Base-by-base conservation (phyloP, 345 rosid genomes). In the Lepidium aucheri region DNA sequence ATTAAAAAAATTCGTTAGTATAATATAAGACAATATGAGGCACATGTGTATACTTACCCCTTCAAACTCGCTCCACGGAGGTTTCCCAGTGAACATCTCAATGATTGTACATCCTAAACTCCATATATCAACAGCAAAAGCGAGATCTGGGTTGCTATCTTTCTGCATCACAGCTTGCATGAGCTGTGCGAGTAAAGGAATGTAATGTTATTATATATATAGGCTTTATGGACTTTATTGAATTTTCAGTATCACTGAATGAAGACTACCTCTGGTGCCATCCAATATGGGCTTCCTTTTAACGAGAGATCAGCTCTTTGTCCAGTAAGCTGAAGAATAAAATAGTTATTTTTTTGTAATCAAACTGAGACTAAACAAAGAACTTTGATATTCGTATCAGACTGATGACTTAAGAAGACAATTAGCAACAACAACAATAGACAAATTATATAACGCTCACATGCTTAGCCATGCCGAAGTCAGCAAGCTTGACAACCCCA, bases 391-490 rank as follows among this genome's bases (percentile, higher is more conserved):
- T 16, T 28, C 5, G 3, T 42, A 20, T 33, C 49, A 39, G 9
- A 1, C 43, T 32, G 53, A 14, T 53, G 26, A 47, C 60, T 41
- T 22, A 28, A 40, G 60, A 65, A 52, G 43, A 61, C 33, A 18
- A 16, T 45, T 39, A 39, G 7, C 41, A 73, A 34, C 34, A 42
- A 9, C 12, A 6, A 8, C 16, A 56, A 52, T 38, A 38, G 17
- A 49, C 33, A 67, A 36, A 45, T 4, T 26, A n/a, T 33, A 44
- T 39, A 54, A 11, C 49, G 78, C 92, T 86, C 74, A 94, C 99
- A 68, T 84, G 99, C 80, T 94, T 94, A 36, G 99, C 87, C 99
- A 86, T 94, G 77, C 99, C 99, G 74, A 94, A 94, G 70, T 90
- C 97, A 8, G 96, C 96, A 57, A 94, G 96, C 81, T 94, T 94